These are phyloP conservation scores for Helotiales sp. DNA, from an alignment of 2,329 filamentous ascomycete species.

Conservation along the genomic window DNA sequence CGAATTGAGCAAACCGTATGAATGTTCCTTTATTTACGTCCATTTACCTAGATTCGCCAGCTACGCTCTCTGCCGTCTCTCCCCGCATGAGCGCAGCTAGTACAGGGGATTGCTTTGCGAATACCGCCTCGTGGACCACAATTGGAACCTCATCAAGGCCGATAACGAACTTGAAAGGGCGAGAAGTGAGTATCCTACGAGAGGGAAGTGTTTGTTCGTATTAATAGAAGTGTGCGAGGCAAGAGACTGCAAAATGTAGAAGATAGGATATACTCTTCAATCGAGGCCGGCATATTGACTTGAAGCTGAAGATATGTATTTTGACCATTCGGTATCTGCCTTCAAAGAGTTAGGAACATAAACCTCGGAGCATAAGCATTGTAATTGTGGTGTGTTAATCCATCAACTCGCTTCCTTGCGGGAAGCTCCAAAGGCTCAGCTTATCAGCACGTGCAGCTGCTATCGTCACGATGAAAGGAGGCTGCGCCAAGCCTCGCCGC, in stretches of 20 bases:
- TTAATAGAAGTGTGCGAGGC: slow-evolving; percentile 4
- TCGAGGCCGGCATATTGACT: slow-evolving; percentile 9
- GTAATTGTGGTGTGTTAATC: slow-evolving; percentile 3
- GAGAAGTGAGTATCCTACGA: slow-evolving; percentile 1
- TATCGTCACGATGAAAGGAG: slow-evolving; percentile 1
- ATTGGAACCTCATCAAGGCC: slow-evolving; percentile 15
- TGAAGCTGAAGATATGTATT: slow-evolving; percentile 9
- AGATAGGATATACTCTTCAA: slow-evolving; percentile 7
- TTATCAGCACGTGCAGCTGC: neutral
- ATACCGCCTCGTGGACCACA: slow-evolving; percentile 18
- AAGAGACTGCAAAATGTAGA: slow-evolving; percentile 2
- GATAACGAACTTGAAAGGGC: slow-evolving; percentile 21
- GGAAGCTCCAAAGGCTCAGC: slow-evolving; percentile 2
- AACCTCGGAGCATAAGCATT: slow-evolving; percentile 5
- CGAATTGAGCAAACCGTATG: slow-evolving; percentile 22
- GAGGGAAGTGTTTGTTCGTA: neutral
- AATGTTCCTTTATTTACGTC: slow-evolving; percentile 26
- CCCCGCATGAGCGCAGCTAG: slow-evolving; percentile 24
- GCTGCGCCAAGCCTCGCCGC: no score
- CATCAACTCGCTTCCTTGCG: neutral
- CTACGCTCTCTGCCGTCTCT: slow-evolving; percentile 20
- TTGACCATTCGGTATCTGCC: slow-evolving; percentile 10
- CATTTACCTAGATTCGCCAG: slow-evolving; percentile 19
- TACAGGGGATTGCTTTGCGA: slow-evolving; percentile 23
- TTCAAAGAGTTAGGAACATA: slow-evolving; percentile 8